Conservation (phyloP, 2,329 filamentous ascomycete species). For the Xylariales sp. region DNA sequence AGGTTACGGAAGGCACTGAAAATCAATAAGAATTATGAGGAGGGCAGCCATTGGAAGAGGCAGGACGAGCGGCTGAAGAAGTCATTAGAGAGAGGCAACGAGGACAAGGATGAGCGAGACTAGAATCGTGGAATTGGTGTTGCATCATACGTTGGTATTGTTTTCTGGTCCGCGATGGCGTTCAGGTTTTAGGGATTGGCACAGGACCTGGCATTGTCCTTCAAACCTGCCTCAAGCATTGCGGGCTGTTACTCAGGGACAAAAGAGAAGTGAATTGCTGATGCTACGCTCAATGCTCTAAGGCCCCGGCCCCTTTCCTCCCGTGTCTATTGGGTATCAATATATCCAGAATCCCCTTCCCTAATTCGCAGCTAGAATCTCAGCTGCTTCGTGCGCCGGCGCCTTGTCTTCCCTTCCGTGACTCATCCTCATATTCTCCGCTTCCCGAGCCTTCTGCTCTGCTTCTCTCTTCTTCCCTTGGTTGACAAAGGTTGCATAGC, state of each 20-base stretch:
- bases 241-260: too few relatives aligned
- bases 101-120: slow-evolving; percentile 1
- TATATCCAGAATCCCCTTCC: background rate
- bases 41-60: slow-evolving; percentile 79
- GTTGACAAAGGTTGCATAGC: slow-evolving; percentile 54
- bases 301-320: slow-evolving; percentile 12
- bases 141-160: too few relatives aligned
- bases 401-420: slow-evolving; percentile 42
- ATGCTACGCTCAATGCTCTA: too few relatives aligned
- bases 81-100: slow-evolving; percentile 34
- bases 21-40: slow-evolving; percentile 79
- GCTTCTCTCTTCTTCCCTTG: slow-evolving; percentile 45
- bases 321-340: slow-evolving; percentile 22
- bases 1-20: slow-evolving; percentile 79
- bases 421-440: slow-evolving; percentile 37
- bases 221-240: too few relatives aligned
- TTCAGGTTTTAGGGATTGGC: too few relatives aligned
- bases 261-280: too few relatives aligned
- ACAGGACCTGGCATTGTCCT: too few relatives aligned
- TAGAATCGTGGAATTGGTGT: too few relatives aligned
- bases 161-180: too few relatives aligned
- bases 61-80: slow-evolving; percentile 66
- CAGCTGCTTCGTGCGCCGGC: slow-evolving; percentile 47
- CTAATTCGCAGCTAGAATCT: slow-evolving; percentile 53
- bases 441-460: slow-evolving; percentile 37